Percentiles rank a stretch among this genome's conserved stretches.
phyloP scores from a whole-genome alignment of 192 early-diverging fungal genomes.

The Podila clonocystis region DNA sequence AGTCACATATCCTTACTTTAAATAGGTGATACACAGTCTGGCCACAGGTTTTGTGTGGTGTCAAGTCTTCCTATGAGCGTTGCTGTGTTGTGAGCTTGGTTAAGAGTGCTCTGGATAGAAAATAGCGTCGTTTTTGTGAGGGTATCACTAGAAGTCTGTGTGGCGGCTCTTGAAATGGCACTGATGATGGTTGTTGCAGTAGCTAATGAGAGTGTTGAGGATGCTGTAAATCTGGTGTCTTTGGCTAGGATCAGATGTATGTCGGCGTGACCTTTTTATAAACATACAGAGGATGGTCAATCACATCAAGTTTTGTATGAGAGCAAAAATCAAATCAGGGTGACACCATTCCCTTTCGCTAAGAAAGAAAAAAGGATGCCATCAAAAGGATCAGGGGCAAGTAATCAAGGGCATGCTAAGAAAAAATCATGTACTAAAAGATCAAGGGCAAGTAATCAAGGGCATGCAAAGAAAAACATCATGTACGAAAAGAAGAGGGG shows the following conservation, averaged over 20 bases:
- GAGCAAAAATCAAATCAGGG: no score
- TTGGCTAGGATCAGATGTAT: conserved; percentile 10
- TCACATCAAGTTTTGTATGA: conserved; percentile 8
- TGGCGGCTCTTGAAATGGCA: background rate
- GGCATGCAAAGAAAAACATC: no score
- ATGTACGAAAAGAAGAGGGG: no score
- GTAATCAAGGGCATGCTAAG: background rate
- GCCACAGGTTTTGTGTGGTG: no score
- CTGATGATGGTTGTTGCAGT: conserved; percentile 5
- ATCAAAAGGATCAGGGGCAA: conserved; percentile 15
- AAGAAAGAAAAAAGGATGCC: conserved; percentile 8
- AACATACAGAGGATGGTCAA: conserved; percentile 8
- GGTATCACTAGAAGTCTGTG: no score
- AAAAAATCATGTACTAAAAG: no score
- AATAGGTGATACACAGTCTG: no score
- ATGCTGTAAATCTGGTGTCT: conserved; percentile 8
- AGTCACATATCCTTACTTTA: no score
- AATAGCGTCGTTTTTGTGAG: no score
- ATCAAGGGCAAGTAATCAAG: conserved; percentile 7
- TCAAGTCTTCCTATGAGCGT: conserved; percentile 1
- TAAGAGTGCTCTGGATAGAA: no score
- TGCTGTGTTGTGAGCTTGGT: conserved; percentile 4
- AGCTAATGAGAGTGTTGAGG: conserved; percentile 5
- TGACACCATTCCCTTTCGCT: background rate
- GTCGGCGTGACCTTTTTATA: conserved; percentile 10